phyloP scores from a whole-genome alignment of 768 basidiomycete species.

The Gyrodon lividus region DNA sequence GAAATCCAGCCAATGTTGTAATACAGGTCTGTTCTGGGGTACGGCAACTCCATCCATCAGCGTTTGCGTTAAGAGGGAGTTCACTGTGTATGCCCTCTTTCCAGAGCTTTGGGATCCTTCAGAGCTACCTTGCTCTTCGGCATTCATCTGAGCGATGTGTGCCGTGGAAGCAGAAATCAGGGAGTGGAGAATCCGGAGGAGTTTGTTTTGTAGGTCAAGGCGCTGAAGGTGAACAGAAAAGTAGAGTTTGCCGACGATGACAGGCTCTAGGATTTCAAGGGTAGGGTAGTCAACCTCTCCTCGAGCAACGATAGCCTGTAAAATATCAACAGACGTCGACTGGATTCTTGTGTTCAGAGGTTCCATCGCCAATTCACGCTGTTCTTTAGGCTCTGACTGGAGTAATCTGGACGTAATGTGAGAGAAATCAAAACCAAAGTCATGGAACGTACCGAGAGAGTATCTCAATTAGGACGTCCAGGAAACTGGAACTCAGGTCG shows the following conservation, averaged over 20 bases:
- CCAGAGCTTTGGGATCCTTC: slow-evolving; percentile 35
- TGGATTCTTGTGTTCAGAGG: slow-evolving; percentile 67
- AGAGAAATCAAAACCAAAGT: neutral
- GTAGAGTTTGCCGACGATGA: slow-evolving; percentile 74
- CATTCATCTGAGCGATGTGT: slow-evolving; percentile 26
- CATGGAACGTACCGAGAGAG: slow-evolving; percentile 62
- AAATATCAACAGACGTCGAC: slow-evolving; percentile 71
- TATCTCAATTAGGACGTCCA: slow-evolving; percentile 74
- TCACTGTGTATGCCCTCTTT: slow-evolving; percentile 48
- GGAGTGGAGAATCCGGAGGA: slow-evolving; percentile 87
- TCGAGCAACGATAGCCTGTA: slow-evolving; percentile 78
- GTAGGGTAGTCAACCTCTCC: slow-evolving; percentile 69
- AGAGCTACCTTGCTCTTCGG: slow-evolving; percentile 33
- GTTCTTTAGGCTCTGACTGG: slow-evolving; percentile 69
- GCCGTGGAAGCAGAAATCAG: slow-evolving; percentile 66
- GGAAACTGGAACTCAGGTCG: slow-evolving; percentile 62
- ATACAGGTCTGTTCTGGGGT: slow-evolving; percentile 67
- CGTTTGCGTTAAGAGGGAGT: slow-evolving; percentile 73
- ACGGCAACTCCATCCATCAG: slow-evolving; percentile 77
- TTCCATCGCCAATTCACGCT: slow-evolving; percentile 50
- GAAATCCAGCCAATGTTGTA: slow-evolving; percentile 98
- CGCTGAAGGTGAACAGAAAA: slow-evolving; percentile 64
- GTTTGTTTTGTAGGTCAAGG: slow-evolving; percentile 89
- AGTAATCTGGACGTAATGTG: slow-evolving; percentile 51
- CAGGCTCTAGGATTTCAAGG: slow-evolving; percentile 66